Evolutionary conservation across 176 grass and related monocot genomes (phyloP), one percentile per base, ranked within the genome.

Genomic region (Oropetium thomaeum): DNA sequence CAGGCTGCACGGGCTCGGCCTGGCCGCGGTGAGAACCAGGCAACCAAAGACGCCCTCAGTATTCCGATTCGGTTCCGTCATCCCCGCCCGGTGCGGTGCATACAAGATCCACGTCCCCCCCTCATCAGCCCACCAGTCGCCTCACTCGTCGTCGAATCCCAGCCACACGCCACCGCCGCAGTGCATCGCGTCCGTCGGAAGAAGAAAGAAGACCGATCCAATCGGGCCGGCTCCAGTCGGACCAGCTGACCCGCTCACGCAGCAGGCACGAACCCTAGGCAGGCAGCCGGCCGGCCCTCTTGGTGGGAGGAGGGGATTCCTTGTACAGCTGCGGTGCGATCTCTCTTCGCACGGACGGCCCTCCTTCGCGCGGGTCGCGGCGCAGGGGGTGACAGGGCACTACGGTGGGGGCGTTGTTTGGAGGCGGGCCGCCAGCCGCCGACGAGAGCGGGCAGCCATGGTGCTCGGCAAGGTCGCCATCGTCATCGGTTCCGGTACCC

Each of bases 381-480:
- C 58, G 58, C 29, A 32, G 28, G 6, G 6, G 29, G 23, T 23
- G 10, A 19, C 15, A 32, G 7, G 57, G 58, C 58, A 7, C 58
- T n/a, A n/a, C n/a, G n/a, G n/a, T n/a, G 58, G 58, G 31, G 57
- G 27, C 57, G 57, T 12, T 15, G 57, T n/a, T n/a, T n/a, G n/a
- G n/a, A n/a, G 57, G 57, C 26, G 57, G 57, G 26, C 53, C 3
- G 10, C 23, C 3, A 27, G 53, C 4, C 5, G 59, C 23, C 10
- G 53, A 27, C 10, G 53, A 57, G 53, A 57, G 53, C 23, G 10
- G 53, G 53, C 53, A 65, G 73, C 61, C 69, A 87, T 87, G 85
- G 85, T 83, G 53, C 68, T 87, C 10, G 85, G 80, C 52, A 87
- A 87, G 74, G 44, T 83, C 68, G 85, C 75, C 75, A 87, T 87